A percentile compares a stretch with the other conserved stretches of the same genome.
These are phyloP conservation scores for Sporobolomyces roseus DNA, from an alignment of 768 basidiomycete species.

Conservation along the genomic window DNA sequence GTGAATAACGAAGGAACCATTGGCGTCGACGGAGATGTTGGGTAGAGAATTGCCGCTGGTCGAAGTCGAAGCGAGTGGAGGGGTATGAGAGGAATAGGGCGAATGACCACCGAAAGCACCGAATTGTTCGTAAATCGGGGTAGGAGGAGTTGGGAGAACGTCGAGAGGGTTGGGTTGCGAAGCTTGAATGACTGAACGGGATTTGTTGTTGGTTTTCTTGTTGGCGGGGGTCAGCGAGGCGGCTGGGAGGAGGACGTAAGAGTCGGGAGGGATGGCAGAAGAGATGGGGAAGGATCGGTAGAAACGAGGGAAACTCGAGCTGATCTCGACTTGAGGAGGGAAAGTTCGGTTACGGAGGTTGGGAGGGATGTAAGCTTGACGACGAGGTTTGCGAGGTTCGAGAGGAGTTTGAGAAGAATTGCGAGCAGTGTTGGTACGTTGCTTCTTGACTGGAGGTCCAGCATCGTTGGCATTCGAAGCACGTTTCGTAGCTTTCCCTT, in stretches of 20 bases:
- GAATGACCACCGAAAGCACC: constrained; percentile 1
- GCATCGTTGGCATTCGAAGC: constrained; percentile 3
- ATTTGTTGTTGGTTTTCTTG: too few relatives aligned
- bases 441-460: constrained; percentile 2
- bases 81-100: not conserved
- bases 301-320: constrained; percentile 58
- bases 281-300: constrained; percentile 69
- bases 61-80: not conserved
- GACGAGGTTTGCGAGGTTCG: constrained; percentile 27
- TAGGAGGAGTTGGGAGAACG: constrained; percentile 8
- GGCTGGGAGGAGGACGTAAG: constrained; percentile 17
- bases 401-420: not conserved
- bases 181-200: too few relatives aligned
- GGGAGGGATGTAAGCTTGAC: constrained; percentile 20
- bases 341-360: constrained; percentile 52
- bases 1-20: not conserved
- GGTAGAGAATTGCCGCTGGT: not conserved
- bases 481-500: constrained; percentile 26
- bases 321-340: constrained; percentile 55
- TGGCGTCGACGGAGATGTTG: constrained; percentile 15
- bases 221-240: not conserved
- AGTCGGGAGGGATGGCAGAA: constrained; percentile 54
- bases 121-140: constrained; percentile 17
- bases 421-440: not conserved
- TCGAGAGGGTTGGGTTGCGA: not conserved